These are phyloP conservation scores for Henckelia pumila DNA, from an alignment of 257 asterid species.

Conservation along the genomic window DNA sequence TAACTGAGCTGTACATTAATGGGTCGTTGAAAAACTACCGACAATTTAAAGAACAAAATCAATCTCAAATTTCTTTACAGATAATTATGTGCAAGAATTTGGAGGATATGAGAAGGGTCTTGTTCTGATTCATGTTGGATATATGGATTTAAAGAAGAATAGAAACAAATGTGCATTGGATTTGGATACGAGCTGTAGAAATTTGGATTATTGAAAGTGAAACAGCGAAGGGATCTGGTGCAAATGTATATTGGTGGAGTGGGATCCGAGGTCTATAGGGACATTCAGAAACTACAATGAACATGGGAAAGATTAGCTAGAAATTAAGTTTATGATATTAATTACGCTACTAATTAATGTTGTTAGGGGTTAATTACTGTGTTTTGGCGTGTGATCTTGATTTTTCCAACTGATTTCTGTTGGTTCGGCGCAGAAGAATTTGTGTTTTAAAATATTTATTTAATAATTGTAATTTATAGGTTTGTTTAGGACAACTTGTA, in stretches of 20 bases:
- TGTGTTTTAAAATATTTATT: too few relatives aligned
- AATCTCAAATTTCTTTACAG: slow-evolving; percentile 17
- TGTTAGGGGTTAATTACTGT: background rate
- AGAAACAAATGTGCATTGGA: background rate
- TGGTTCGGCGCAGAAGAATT: background rate
- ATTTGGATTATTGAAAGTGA: background rate
- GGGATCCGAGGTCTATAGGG: background rate
- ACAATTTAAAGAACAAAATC: background rate
- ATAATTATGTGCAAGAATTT: slow-evolving; percentile 38
- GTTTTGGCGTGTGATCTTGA: background rate
- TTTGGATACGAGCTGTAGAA: background rate
- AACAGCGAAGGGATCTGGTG: background rate
- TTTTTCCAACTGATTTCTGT: background rate
- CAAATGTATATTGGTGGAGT: background rate
- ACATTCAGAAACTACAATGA: background rate
- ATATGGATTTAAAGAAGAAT: slow-evolving; percentile 17
- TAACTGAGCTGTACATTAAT: slow-evolving; percentile 47
- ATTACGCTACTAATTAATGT: too few relatives aligned
- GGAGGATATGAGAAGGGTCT: slow-evolving; percentile 47
- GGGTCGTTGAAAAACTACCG: slow-evolving; percentile 2
- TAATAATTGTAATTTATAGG: background rate
- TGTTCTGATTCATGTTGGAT: slow-evolving; percentile 41
- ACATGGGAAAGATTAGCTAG: background rate
- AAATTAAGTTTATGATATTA: too few relatives aligned
- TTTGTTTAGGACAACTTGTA: background rate